Evolutionary conservation across 2,329 filamentous ascomycete genomes (phyloP).

Genomic region (Aspergillus sergii): DNA sequence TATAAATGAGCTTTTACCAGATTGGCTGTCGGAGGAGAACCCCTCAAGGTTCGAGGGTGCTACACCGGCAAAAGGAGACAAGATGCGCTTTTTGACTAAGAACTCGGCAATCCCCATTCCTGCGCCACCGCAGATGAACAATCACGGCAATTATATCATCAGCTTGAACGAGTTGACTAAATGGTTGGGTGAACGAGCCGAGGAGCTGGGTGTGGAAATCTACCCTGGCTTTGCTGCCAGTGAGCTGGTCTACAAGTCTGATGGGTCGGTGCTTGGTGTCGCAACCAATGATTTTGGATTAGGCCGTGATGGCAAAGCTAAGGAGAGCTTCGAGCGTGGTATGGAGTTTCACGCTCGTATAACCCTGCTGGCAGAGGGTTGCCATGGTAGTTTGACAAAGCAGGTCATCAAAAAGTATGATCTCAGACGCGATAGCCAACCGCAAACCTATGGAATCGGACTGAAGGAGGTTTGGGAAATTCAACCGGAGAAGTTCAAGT

Average conservation of each 20-base stretch:
- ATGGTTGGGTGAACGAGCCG: conserved; percentile 95
- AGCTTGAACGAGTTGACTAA: conserved; percentile 93
- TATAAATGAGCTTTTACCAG: conserved; percentile 85
- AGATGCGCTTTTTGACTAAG: conserved; percentile 93
- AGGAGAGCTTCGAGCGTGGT: conserved; percentile 88
- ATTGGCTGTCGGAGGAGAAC: conserved; percentile 91
- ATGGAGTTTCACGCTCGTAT: conserved; percentile 97
- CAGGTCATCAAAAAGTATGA: conserved; percentile 95
- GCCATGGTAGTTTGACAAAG: conserved; percentile 93
- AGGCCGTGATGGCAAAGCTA: conserved; percentile 76
- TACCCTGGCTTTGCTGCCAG: conserved; percentile 95
- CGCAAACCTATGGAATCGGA: conserved; percentile 92
- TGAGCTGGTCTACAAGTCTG: conserved; percentile 82
- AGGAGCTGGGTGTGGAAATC: conserved; percentile 92
- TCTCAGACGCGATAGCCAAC: conserved; percentile 81
- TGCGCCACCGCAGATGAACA: conserved; percentile 94
- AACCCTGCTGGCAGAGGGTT: conserved; percentile 91
- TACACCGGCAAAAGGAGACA: conserved; percentile 79
- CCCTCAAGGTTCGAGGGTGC: conserved; percentile 83
- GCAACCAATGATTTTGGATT: conserved; percentile 95
- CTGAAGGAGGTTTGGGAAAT: conserved; percentile 98
- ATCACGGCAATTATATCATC: conserved; percentile 96
- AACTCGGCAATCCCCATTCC: conserved; percentile 77
- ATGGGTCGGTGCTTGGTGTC: conserved; percentile 89
- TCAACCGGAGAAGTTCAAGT: conserved; percentile 85